Percentiles rank a stretch among this genome's conserved stretches.
phyloP scores from a whole-genome alignment of 2,329 filamentous ascomycete genomes.

The Metarhizium guizhouense region DNA sequence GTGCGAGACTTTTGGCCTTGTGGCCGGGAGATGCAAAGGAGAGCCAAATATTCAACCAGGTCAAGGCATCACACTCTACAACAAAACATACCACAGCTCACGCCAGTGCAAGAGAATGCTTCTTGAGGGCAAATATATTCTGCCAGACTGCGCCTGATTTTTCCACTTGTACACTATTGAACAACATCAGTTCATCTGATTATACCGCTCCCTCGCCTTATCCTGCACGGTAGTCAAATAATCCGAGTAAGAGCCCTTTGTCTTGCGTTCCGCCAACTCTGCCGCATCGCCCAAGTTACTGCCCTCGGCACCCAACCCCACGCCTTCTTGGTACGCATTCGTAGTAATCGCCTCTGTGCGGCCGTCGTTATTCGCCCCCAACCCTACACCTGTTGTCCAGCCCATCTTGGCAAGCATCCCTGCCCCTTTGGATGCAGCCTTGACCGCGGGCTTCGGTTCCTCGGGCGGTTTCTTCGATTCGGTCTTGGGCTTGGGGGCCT shows the following conservation, averaged over 20 bases:
- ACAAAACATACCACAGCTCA: too few species aligned
- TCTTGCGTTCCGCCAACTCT: constrained; percentile 53
- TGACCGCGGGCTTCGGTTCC: constrained; percentile 13
- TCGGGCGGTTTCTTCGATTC: constrained; percentile 11
- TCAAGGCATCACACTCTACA: too few species aligned
- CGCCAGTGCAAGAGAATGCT: too few species aligned
- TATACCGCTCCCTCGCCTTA: constrained; percentile 57
- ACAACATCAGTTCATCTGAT: constrained; percentile 32
- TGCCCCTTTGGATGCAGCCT: constrained; percentile 50
- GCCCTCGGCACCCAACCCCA: constrained; percentile 60
- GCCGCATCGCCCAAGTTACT: constrained; percentile 61
- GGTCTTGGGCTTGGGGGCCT: constrained; percentile 26
- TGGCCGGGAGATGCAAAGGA: too few species aligned
- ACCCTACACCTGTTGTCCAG: constrained; percentile 55
- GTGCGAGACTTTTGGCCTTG: too few species aligned
- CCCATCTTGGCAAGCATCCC: constrained; percentile 66
- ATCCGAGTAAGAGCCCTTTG: constrained; percentile 48
- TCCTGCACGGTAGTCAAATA: constrained; percentile 59
- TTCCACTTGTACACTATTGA: background rate
- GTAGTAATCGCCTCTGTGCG: constrained; percentile 56
- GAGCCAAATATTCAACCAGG: too few species aligned
- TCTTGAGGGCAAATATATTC: too few species aligned
- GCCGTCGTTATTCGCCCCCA: constrained; percentile 55
- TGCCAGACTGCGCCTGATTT: too few species aligned
- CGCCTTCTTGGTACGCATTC: constrained; percentile 57